phyloP scores from a whole-genome alignment of 805 yeast species.

The Ogataea glucozyma region DNA sequence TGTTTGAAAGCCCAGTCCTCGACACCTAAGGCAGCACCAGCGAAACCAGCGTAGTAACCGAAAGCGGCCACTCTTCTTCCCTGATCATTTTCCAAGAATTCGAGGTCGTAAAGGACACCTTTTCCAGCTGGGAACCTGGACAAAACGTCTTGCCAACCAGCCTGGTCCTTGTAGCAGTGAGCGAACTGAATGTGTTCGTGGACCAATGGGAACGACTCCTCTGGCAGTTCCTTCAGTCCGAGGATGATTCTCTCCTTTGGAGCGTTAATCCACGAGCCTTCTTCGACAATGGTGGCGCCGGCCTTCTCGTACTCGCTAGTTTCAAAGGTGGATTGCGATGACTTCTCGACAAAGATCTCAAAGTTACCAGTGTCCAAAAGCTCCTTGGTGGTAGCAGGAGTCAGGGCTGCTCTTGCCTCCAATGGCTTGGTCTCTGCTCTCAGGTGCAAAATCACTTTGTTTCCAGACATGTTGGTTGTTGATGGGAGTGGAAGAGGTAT shows the following conservation, averaged over 20 bases:
- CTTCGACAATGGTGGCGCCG: slow-evolving; percentile 89
- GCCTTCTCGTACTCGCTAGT: slow-evolving; percentile 71
- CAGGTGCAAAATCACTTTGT: slow-evolving; percentile 68
- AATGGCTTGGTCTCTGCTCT: slow-evolving; percentile 97
- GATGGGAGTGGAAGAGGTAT: background rate
- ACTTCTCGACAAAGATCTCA: slow-evolving; percentile 83
- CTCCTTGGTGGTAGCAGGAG: slow-evolving; percentile 86
- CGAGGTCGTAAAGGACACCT: slow-evolving; percentile 90
- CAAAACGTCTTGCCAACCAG: slow-evolving; percentile 93
- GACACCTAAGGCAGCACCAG: slow-evolving; percentile 97
- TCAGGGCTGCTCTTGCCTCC: slow-evolving; percentile 96
- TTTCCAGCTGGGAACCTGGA: slow-evolving; percentile 87
- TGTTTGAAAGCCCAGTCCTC: slow-evolving; percentile 94
- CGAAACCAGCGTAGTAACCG: slow-evolving; percentile 99
- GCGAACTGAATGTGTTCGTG: slow-evolving; percentile 99
- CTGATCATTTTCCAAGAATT: slow-evolving; percentile 87
- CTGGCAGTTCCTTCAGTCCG: slow-evolving; percentile 96
- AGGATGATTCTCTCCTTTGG: slow-evolving; percentile 87
- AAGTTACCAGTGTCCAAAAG: slow-evolving; percentile 80
- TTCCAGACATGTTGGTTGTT: slow-evolving; percentile 20
- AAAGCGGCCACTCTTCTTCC: slow-evolving; percentile 99
- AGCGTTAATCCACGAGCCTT: slow-evolving; percentile 90
- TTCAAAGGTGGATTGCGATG: slow-evolving; percentile 78
- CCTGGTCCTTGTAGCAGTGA: slow-evolving; percentile 97
- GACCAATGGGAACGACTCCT: slow-evolving; percentile 85